A percentile compares a stretch with the other conserved stretches of the same genome.
These are phyloP conservation scores for Inga leiocalycina DNA, from an alignment of 306 rosid genomes.

Conservation along the genomic window DNA sequence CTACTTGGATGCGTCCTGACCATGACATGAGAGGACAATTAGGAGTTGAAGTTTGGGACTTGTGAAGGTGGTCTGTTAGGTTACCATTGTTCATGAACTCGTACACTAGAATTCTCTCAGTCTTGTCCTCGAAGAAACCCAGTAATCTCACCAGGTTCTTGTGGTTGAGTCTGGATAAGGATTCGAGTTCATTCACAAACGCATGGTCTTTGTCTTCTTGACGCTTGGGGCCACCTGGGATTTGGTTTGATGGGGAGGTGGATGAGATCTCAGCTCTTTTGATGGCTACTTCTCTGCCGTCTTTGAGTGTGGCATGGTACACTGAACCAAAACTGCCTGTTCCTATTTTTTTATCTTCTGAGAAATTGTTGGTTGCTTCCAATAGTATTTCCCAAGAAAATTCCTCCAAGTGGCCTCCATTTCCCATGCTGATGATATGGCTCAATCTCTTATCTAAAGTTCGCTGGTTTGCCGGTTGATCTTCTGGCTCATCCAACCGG, in stretches of 20 bases:
- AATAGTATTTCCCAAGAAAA: constrained; percentile 47
- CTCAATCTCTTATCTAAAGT: constrained; percentile 75
- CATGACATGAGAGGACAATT: constrained; percentile 52
- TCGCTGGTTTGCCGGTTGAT: background rate
- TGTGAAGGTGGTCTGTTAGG: constrained; percentile 76
- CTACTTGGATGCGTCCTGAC: constrained; percentile 54
- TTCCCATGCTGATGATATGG: constrained; percentile 70
- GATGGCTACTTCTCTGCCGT: constrained; percentile 78
- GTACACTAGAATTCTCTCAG: constrained; percentile 74
- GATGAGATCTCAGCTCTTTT: constrained; percentile 73
- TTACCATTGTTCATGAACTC: constrained; percentile 77
- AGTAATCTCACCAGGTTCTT: constrained; percentile 68
- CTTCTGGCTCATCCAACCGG: constrained; percentile 51
- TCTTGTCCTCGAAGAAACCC: constrained; percentile 70
- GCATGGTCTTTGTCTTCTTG: constrained; percentile 84
- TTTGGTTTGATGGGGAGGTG: constrained; percentile 28
- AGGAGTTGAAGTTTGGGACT: constrained; percentile 8
- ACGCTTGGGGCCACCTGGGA: constrained; percentile 40
- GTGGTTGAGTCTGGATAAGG: constrained; percentile 81
- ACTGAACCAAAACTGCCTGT: constrained; percentile 83
- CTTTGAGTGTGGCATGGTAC: constrained; percentile 63
- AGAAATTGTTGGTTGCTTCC: constrained; percentile 64
- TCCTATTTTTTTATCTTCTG: constrained; percentile 69
- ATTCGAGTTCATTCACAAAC: constrained; percentile 74
- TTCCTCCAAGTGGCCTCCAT: constrained; percentile 68